Conservation (phyloP, 2,329 filamentous ascomycete genomes). For the Sclerotinia glacialis region DNA sequence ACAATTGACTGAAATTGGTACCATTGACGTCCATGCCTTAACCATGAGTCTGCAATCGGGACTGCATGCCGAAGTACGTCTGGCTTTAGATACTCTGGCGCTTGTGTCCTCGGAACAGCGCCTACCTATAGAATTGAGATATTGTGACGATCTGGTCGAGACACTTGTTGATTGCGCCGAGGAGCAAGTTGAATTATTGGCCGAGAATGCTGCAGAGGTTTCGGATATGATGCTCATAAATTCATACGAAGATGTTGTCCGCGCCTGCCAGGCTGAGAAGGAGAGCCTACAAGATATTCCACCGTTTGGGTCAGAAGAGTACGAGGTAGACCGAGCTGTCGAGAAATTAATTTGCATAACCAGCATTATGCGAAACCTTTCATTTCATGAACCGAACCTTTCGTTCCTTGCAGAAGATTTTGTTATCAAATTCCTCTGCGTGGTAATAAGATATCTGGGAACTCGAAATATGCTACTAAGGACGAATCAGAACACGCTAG, state of each 20-base stretch:
- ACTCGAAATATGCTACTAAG: slow-evolving; percentile 84
- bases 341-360: slow-evolving; percentile 88
- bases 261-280: slow-evolving; percentile 73
- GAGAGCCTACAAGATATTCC: slow-evolving; percentile 69
- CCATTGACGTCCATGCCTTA: slow-evolving; percentile 86
- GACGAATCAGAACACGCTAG: slow-evolving; percentile 78
- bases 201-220: slow-evolving; percentile 78
- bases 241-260: slow-evolving; percentile 82
- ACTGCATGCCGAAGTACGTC: slow-evolving; percentile 81
- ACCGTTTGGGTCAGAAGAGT: slow-evolving; percentile 70
- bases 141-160: slow-evolving; percentile 86
- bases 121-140: slow-evolving; percentile 62
- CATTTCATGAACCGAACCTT: slow-evolving; percentile 80
- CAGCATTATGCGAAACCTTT: slow-evolving; percentile 88
- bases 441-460: slow-evolving; percentile 80
- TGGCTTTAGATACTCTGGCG: slow-evolving; percentile 81
- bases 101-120: slow-evolving; percentile 60
- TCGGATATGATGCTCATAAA: slow-evolving; percentile 81
- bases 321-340: slow-evolving; percentile 81
- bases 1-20: slow-evolving; percentile 71
- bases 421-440: slow-evolving; percentile 80
- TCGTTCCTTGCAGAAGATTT: slow-evolving; percentile 67
- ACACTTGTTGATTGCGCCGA: slow-evolving; percentile 87
- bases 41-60: slow-evolving; percentile 88
- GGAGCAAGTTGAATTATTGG: slow-evolving; percentile 79